phyloP scores from a whole-genome alignment of 2,329 filamentous ascomycete genomes.

The Penicillium sp. region DNA sequence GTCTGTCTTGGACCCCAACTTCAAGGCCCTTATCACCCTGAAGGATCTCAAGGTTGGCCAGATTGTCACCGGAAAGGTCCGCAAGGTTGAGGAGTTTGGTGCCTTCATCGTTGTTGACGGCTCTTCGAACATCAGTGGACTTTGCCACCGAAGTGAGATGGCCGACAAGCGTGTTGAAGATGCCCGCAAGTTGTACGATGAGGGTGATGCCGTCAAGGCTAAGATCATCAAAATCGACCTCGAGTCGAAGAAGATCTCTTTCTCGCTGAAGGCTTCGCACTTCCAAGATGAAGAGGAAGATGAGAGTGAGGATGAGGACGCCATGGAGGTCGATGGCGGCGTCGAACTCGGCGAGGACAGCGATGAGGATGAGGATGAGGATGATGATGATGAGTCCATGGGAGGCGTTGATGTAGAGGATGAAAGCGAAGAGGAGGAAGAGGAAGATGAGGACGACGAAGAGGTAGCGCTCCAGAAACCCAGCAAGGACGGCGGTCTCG shows the following conservation, averaged over 20 bases:
- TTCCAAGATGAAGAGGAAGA: constrained; percentile 62
- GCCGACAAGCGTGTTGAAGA: constrained; percentile 78
- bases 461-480: constrained; percentile 44
- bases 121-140: constrained; percentile 81
- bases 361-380: constrained; percentile 33
- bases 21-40: constrained; percentile 67
- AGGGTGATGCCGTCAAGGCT: constrained; percentile 91
- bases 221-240: constrained; percentile 74
- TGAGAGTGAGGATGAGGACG: constrained; percentile 46
- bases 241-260: constrained; percentile 73
- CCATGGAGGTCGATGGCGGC: constrained; percentile 35
- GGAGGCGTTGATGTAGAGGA: constrained; percentile 46
- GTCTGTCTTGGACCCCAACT: constrained; percentile 76
- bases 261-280: constrained; percentile 89
- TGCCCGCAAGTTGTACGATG: constrained; percentile 82
- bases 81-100: constrained; percentile 91
- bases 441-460: constrained; percentile 31
- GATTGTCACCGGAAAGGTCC: constrained; percentile 80
- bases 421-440: constrained; percentile 45
- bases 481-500: constrained; percentile 55
- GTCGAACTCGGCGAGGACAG: constrained; percentile 36
- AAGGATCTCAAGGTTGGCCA: constrained; percentile 75
- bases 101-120: constrained; percentile 89
- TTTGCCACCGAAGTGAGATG: constrained; percentile 91
- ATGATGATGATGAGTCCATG: constrained; percentile 37